These are phyloP conservation scores for Melampsora larici-populina DNA, from an alignment of 1,284 basidiomycete species.

Conservation along the genomic window DNA sequence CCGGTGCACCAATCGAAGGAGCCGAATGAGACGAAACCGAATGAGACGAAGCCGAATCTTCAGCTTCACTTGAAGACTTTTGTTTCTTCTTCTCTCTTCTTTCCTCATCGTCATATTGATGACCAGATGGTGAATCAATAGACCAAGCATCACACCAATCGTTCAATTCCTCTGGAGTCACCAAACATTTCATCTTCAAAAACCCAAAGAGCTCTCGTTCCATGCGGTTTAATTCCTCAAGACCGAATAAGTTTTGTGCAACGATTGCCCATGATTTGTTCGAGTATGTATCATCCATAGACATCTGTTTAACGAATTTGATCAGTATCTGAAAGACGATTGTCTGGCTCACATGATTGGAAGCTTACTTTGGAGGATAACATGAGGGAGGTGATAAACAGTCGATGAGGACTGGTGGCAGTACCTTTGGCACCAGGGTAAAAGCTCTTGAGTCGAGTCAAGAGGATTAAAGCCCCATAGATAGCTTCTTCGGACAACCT, in stretches of 20 bases:
- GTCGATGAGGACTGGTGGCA: constrained; percentile 74
- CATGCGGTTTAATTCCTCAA: constrained; percentile 73
- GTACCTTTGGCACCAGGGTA: constrained; percentile 82
- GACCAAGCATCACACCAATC: constrained; percentile 32
- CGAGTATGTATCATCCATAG: constrained; percentile 84
- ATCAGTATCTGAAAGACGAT: background rate
- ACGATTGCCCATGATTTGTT: constrained; percentile 95
- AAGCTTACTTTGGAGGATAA: constrained; percentile 71
- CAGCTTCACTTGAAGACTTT: too few relatives aligned
- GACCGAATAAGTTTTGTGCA: constrained; percentile 81
- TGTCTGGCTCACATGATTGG: too few relatives aligned
- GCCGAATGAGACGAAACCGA: too few relatives aligned
- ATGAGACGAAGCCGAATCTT: too few relatives aligned
- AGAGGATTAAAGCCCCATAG: constrained; percentile 75
- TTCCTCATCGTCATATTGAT: too few relatives aligned
- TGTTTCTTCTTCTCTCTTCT: too few relatives aligned
- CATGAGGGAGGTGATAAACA: constrained; percentile 93
- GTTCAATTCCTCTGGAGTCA: constrained; percentile 27
- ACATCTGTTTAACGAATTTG: constrained; percentile 56
- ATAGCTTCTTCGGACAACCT: constrained; percentile 77
- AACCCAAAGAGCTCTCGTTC: constrained; percentile 37
- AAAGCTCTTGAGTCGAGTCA: constrained; percentile 80
- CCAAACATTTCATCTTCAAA: constrained; percentile 32
- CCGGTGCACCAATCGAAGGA: too few relatives aligned
- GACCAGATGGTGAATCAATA: background rate